Conservation (phyloP, 257 asterid genomes). For the Capsicum pubescens region DNA sequence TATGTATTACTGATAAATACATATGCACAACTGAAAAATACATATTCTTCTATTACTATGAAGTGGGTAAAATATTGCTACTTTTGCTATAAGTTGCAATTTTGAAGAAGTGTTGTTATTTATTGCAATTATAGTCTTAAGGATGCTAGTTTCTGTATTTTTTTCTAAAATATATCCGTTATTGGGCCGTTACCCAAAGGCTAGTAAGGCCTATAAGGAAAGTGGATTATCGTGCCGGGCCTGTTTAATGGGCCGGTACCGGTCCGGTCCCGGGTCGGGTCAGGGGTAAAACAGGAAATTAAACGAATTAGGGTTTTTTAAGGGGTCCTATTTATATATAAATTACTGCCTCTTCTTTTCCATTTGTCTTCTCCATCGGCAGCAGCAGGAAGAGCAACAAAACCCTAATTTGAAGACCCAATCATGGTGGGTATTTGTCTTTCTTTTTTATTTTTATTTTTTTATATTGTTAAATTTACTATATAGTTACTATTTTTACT, state of each 20-base stretch:
- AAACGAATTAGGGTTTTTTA: background rate
- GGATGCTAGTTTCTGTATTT: no score
- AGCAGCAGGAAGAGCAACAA: background rate
- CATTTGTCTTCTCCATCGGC: background rate
- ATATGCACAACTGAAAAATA: no score
- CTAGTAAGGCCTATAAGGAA: background rate
- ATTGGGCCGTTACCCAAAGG: slow-evolving; percentile 7
- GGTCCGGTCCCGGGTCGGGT: background rate
- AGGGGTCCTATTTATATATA: background rate
- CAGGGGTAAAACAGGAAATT: slow-evolving; percentile 5
- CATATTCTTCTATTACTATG: no score
- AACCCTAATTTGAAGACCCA: background rate
- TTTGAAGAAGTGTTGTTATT: no score
- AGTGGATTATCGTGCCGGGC: slow-evolving; percentile 1
- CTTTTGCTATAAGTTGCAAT: no score
- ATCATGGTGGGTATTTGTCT: background rate
- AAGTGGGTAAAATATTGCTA: no score
- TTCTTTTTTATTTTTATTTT: background rate
- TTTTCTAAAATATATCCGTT: background rate
- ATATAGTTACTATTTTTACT: background rate
- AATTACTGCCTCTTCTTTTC: background rate
- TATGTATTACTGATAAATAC: no score
- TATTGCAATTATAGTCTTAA: no score
- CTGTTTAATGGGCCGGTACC: background rate
- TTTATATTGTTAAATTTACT: background rate